Percentiles rank a stretch among this genome's conserved stretches.
phyloP scores from a whole-genome alignment of 495 filamentous ascomycete species.

The Durotheca rogersii region DNA sequence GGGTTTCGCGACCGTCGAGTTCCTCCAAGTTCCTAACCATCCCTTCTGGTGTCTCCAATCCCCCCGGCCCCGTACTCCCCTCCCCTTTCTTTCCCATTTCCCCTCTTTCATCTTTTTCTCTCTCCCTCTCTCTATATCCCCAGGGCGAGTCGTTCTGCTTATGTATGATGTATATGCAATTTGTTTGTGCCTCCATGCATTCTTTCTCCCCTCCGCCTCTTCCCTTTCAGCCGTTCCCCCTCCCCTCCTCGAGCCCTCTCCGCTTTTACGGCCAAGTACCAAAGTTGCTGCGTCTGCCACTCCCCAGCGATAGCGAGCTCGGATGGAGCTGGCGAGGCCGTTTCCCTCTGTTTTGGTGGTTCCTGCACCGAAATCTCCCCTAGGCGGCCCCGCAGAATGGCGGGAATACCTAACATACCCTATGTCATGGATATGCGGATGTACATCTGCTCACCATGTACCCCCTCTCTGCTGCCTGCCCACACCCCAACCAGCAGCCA shows the following conservation, averaged over 20 bases:
- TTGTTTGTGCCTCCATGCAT: constrained; percentile 38
- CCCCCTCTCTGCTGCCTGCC: too few species aligned
- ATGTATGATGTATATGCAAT: constrained; percentile 32
- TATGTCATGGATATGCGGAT: too few species aligned
- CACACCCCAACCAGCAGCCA: constrained; percentile 13
- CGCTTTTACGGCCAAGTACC: constrained; percentile 25
- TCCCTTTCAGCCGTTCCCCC: too few species aligned
- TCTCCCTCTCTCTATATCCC: constrained; percentile 17
- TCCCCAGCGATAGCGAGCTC: constrained; percentile 22
- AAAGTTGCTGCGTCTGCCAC: too few species aligned
- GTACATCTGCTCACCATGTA: too few species aligned
- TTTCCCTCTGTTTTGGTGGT: constrained; percentile 21
- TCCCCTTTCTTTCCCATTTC: constrained; percentile 9
- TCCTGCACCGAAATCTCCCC: constrained; percentile 20
- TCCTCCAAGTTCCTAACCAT: too few species aligned
- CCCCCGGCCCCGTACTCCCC: background rate
- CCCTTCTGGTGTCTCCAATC: too few species aligned
- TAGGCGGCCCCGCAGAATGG: constrained; percentile 18
- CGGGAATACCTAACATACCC: too few species aligned
- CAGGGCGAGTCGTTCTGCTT: constrained; percentile 27
- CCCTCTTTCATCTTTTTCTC: constrained; percentile 22
- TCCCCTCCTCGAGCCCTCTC: constrained; percentile 13
- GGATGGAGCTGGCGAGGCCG: constrained; percentile 2
- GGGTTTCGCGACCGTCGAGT: too few species aligned
- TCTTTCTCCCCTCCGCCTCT: constrained; percentile 37